Conservation (phyloP, 2,329 filamentous ascomycete genomes). For the Calonectria fujianensis region DNA sequence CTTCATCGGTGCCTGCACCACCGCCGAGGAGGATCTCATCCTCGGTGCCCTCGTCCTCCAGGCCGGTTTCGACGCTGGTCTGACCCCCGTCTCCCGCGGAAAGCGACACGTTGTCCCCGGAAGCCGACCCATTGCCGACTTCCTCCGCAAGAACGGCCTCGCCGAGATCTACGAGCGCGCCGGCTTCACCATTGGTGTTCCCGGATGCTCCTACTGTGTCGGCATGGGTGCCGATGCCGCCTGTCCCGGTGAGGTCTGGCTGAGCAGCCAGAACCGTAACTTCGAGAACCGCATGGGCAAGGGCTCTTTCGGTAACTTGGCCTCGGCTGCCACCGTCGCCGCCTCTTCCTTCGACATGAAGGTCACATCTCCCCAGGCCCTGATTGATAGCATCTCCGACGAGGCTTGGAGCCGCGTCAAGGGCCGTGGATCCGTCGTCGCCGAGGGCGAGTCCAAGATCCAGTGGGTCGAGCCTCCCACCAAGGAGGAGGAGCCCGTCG, state of each 20-base stretch:
- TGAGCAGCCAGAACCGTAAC: slow-evolving; percentile 66
- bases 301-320: slow-evolving; percentile 36
- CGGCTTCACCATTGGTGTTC: slow-evolving; percentile 63
- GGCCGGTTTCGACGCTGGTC: slow-evolving; percentile 58
- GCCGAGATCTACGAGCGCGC: slow-evolving; percentile 61
- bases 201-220: slow-evolving; percentile 66
- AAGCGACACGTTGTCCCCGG: slow-evolving; percentile 64
- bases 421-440: slow-evolving; percentile 10
- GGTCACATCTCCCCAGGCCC: slow-evolving; percentile 21
- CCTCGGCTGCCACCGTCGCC: slow-evolving; percentile 15
- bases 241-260: slow-evolving; percentile 63
- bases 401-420: slow-evolving; percentile 12
- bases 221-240: slow-evolving; percentile 65
- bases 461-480: slow-evolving; percentile 19
- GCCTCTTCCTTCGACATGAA: slow-evolving; percentile 13
- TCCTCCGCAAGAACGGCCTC: slow-evolving; percentile 58
- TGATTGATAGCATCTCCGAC: slow-evolving; percentile 10
- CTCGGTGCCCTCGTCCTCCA: slow-evolving; percentile 63
- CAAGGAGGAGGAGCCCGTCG: slow-evolving; percentile 1
- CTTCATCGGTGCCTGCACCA: slow-evolving; percentile 68
- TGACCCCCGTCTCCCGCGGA: slow-evolving; percentile 56
- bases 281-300: slow-evolving; percentile 66
- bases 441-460: not conserved
- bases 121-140: slow-evolving; percentile 60
- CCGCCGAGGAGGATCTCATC: slow-evolving; percentile 65